A percentile compares a stretch with the other conserved stretches of the same genome.
Evolutionary conservation across 441 rosid species (phyloP).

Genomic region (Euphorbia celastroides): DNA sequence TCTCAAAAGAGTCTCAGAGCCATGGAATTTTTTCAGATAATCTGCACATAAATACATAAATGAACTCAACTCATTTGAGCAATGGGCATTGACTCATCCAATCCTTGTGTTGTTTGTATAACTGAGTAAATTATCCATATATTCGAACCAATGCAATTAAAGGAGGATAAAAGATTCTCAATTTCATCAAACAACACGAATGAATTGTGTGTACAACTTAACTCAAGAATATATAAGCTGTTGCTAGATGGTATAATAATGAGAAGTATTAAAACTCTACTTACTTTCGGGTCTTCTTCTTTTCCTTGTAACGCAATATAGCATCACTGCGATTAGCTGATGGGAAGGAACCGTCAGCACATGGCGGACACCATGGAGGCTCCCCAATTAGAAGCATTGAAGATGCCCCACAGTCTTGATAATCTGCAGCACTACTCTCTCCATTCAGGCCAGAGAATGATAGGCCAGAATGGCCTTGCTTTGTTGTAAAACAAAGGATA

Average conservation of each 20-base stretch:
- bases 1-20: neutral
- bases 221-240: neutral
- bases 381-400: slow-evolving; percentile 74
- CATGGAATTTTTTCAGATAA: neutral
- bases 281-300: slow-evolving; percentile 93
- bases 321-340: slow-evolving; percentile 75
- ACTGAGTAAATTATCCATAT: too few species aligned
- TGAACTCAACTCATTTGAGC: neutral
- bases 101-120: too few species aligned
- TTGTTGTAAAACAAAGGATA: slow-evolving; percentile 47
- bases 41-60: neutral
- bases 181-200: neutral
- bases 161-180: neutral
- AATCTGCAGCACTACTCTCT: slow-evolving; percentile 72
- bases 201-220: neutral
- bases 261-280: slow-evolving; percentile 20
- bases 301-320: slow-evolving; percentile 95
- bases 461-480: slow-evolving; percentile 57
- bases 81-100: neutral
- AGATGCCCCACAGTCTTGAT: slow-evolving; percentile 92
- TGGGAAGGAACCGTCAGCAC: slow-evolving; percentile 49
- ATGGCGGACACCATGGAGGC: slow-evolving; percentile 84
- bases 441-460: slow-evolving; percentile 94
- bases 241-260: neutral
- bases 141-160: neutral